Percentiles rank a stretch among this genome's conserved stretches.
These are phyloP conservation scores for Phalaenopsis equestris DNA, from an alignment of 106 monocot species.

Conservation along the genomic window DNA sequence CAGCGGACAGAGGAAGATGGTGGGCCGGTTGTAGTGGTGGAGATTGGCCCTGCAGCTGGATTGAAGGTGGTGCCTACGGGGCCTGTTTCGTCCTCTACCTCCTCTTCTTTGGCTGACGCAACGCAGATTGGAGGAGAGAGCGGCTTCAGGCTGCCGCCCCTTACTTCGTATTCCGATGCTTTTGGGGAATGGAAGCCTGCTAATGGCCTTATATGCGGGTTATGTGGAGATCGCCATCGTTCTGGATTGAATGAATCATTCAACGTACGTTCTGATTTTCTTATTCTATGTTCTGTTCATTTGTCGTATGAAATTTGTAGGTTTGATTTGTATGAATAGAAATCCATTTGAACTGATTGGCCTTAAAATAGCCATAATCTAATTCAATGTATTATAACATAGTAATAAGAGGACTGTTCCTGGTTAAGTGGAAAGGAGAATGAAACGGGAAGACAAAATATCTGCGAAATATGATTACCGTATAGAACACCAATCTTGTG, in stretches of 20 bases:
- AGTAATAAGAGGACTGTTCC: background rate
- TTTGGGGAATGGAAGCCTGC: slow-evolving; percentile 33
- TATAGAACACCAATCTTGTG: background rate
- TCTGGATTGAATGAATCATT: slow-evolving; percentile 14
- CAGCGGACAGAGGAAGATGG: background rate
- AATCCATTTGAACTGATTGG: background rate
- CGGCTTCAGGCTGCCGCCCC: slow-evolving; percentile 43
- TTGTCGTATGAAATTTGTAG: background rate
- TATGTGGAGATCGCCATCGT: slow-evolving; percentile 37
- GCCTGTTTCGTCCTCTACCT: background rate
- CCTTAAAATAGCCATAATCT: background rate
- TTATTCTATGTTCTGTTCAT: background rate
- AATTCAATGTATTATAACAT: background rate
- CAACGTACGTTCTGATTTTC: slow-evolving; percentile 28
- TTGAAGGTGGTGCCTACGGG: slow-evolving; percentile 39
- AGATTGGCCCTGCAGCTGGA: slow-evolving; percentile 33
- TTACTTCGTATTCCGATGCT: slow-evolving; percentile 74
- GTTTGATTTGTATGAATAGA: background rate
- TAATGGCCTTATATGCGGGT: slow-evolving; percentile 31
- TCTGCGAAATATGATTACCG: background rate
- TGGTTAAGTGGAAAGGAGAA: background rate
- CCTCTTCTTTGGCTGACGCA: background rate
- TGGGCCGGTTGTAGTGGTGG: slow-evolving; percentile 18
- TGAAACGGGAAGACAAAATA: background rate
- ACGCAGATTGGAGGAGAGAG: slow-evolving; percentile 16